Evolutionary conservation across 75 land plant genomes (phyloP).

Genomic region (Ceratopteris richardii): DNA sequence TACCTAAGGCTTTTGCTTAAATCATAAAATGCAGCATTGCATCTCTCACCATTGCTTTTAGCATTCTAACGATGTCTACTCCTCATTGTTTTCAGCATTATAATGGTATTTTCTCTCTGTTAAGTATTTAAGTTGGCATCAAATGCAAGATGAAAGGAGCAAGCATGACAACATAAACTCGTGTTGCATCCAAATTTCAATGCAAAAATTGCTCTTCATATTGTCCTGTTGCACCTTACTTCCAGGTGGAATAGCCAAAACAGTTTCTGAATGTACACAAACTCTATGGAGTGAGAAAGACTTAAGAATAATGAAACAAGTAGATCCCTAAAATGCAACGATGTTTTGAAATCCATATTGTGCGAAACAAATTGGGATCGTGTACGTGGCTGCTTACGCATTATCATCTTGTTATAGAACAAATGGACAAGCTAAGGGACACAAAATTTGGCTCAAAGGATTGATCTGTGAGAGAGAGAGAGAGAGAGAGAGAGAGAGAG

Average conservation of each 20-base stretch:
- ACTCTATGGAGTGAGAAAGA: conserved; percentile 62
- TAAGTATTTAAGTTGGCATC: no score
- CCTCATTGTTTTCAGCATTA: no score
- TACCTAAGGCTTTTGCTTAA: no score
- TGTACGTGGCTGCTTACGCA: conserved; percentile 45
- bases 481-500: no score
- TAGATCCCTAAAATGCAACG: conserved; percentile 19
- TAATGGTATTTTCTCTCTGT: no score
- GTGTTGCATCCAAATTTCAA: conserved; percentile 58
- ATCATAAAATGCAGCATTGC: no score
- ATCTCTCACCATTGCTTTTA: no score
- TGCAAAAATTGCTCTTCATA: conserved; percentile 40
- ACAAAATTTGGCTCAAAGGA: no score
- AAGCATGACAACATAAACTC: conserved; percentile 35
- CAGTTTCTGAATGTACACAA: conserved; percentile 47
- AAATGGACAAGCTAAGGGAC: conserved; percentile 14
- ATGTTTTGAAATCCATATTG: conserved; percentile 45
- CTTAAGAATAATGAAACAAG: conserved; percentile 35
- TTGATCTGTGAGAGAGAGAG: no score
- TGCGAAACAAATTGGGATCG: conserved; percentile 54
- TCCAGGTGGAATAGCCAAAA: conserved; percentile 37
- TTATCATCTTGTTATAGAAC: conserved; percentile 24
- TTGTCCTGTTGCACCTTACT: conserved; percentile 56
- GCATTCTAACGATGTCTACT: no score
- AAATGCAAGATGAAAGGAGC: conserved; percentile 26